phyloP scores from a whole-genome alignment of 768 basidiomycete species.

The Russula virescens region DNA sequence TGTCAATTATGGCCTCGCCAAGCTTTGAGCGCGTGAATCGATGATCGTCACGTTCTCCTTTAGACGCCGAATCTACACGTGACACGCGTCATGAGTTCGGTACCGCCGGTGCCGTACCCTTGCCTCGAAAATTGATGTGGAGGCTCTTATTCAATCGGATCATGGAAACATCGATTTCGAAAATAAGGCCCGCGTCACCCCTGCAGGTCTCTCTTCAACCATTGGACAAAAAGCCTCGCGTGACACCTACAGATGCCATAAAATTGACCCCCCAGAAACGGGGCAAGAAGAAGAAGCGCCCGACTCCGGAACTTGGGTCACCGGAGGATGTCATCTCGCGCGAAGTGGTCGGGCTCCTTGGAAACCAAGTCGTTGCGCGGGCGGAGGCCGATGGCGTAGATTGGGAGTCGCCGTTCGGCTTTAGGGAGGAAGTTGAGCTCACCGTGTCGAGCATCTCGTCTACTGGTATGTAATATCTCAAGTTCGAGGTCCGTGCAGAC shows the following conservation, averaged over 20 bases:
- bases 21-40: too few relatives aligned
- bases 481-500: neutral
- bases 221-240: conserved; percentile 32
- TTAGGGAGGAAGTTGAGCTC: conserved; percentile 59
- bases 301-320: conserved; percentile 57
- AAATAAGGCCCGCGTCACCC: neutral
- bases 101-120: neutral
- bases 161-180: conserved; percentile 1
- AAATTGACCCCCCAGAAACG: conserved; percentile 15
- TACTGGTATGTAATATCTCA: conserved; percentile 39
- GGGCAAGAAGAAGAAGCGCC: conserved; percentile 35
- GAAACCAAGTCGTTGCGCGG: conserved; percentile 47
- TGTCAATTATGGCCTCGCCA: neutral
- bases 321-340: conserved; percentile 68
- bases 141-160: neutral
- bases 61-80: conserved; percentile 1
- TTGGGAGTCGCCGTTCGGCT: conserved; percentile 53
- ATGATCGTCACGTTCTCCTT: too few relatives aligned
- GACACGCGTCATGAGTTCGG: neutral
- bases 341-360: conserved; percentile 66
- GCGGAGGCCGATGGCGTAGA: conserved; percentile 45
- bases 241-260: conserved; percentile 8
- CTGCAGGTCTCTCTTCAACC: conserved; percentile 9
- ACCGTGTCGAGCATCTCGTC: conserved; percentile 57
- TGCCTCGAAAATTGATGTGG: neutral